A percentile compares a stretch with the other conserved stretches of the same genome.
phyloP scores from a whole-genome alignment of 1,284 basidiomycete species.

The Chalciporus sp. region DNA sequence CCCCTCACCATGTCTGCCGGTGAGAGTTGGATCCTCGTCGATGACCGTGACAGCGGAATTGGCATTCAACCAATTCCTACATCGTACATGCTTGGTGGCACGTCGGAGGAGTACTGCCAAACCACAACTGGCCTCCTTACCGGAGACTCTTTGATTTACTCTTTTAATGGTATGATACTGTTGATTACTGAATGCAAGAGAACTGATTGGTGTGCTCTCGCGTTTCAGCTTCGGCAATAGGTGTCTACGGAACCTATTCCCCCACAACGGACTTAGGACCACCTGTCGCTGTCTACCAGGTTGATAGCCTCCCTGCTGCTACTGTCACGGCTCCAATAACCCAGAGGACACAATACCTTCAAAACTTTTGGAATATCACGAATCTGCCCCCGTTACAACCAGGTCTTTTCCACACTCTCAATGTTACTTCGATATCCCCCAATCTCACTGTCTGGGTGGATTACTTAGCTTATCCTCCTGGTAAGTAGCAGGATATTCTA shows the following conservation, averaged over 20 bases:
- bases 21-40: neutral
- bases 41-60: conserved; percentile 10
- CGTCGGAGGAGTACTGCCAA: neutral
- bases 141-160: neutral
- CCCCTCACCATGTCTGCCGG: neutral
- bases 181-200: neutral
- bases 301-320: conserved; percentile 1
- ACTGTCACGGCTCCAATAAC: neutral
- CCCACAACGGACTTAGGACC: neutral
- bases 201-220: neutral
- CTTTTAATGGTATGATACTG: conserved; percentile 5
- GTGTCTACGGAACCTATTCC: conserved; percentile 4
- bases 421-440: neutral
- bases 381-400: neutral
- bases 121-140: conserved; percentile 1
- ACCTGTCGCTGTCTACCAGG: neutral
- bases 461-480: neutral
- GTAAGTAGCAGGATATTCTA: neutral
- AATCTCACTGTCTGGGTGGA: conserved; percentile 5
- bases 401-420: neutral
- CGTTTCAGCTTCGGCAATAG: conserved; percentile 6
- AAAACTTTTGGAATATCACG: neutral
- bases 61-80: neutral
- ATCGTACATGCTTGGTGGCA: neutral
- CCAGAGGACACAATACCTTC: conserved; percentile 3